Percentiles rank a stretch among this genome's conserved stretches.
These are phyloP conservation scores for Colletotrichum zoysiae DNA, from an alignment of 2,329 filamentous ascomycete genomes.

Conservation along the genomic window DNA sequence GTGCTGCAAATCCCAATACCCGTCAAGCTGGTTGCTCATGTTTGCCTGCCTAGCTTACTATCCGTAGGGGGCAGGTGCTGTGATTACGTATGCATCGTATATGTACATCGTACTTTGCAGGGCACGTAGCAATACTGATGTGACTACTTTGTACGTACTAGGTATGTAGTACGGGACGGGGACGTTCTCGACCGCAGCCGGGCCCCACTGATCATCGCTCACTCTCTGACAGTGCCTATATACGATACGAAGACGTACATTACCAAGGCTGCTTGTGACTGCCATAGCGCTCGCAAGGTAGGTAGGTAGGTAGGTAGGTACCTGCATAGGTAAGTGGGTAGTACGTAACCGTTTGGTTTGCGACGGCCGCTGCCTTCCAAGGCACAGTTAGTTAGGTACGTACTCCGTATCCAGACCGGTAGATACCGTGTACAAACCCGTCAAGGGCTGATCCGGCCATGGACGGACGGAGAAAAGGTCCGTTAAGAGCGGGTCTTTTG, in stretches of 20 bases:
- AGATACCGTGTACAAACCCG: too few species aligned
- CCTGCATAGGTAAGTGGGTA: too few species aligned
- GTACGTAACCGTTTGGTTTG: not conserved
- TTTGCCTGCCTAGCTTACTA: too few species aligned
- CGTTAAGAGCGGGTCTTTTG: slow-evolving; percentile 17
- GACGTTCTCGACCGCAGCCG: slow-evolving; percentile 31
- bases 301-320: not conserved
- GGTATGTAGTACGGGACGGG: slow-evolving; percentile 33
- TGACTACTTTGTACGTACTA: too few species aligned
- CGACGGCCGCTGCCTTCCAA: not conserved
- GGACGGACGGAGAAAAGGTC: slow-evolving; percentile 22
- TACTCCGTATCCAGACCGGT: not conserved
- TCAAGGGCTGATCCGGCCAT: too few species aligned
- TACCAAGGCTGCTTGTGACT: slow-evolving; percentile 5
- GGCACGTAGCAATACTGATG: too few species aligned
- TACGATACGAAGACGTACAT: not conserved
- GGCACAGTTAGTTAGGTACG: not conserved
- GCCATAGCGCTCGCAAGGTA: not conserved
- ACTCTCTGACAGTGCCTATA: slow-evolving; percentile 10
- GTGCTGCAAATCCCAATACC: slow-evolving; percentile 33
- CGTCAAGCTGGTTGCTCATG: slow-evolving; percentile 21
- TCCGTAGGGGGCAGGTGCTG: too few species aligned
- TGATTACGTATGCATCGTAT: too few species aligned
- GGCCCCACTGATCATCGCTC: slow-evolving; percentile 30
- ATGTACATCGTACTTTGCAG: too few species aligned